phyloP scores from a whole-genome alignment of 2,329 filamentous ascomycete genomes.

The Aspergillus amoenus region DNA sequence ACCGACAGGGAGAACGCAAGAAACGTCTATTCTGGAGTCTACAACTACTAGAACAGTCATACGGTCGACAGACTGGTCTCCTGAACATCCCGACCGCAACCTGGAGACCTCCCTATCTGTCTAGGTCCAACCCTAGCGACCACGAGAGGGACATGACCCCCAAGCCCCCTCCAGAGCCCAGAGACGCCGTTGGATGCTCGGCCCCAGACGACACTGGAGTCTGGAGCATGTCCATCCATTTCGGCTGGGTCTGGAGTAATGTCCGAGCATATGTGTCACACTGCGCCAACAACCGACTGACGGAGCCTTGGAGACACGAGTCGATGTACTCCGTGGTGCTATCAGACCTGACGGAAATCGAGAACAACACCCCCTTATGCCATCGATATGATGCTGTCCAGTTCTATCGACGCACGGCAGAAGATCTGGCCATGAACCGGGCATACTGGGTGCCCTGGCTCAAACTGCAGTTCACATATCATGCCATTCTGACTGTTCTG shows the following conservation, averaged over 20 bases:
- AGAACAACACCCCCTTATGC: conserved; percentile 47
- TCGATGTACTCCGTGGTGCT: conserved; percentile 53
- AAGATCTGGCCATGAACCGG: conserved; percentile 47
- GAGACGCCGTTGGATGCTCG: conserved; percentile 47
- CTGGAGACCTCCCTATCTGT: conserved; percentile 38
- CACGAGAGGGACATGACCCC: conserved; percentile 27
- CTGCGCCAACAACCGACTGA: conserved; percentile 49
- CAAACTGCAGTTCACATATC: conserved; percentile 55
- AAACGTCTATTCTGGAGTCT: conserved; percentile 54
- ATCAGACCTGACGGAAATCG: conserved; percentile 53
- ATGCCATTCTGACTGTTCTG: conserved; percentile 51
- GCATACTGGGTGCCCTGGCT: conserved; percentile 56
- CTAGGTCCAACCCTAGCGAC: conserved; percentile 1
- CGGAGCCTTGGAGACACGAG: conserved; percentile 54
- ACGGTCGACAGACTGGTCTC: conserved; percentile 49
- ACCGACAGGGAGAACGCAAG: conserved; percentile 45
- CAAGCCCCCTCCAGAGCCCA: conserved; percentile 45
- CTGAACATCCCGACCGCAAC: conserved; percentile 45
- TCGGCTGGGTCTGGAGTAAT: conserved; percentile 54
- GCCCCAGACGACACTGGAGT: conserved; percentile 46
- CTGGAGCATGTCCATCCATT: conserved; percentile 51
- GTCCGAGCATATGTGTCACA: conserved; percentile 48
- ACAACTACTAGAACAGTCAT: conserved; percentile 51
- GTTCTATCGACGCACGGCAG: conserved; percentile 51
- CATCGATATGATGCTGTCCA: conserved; percentile 55